Evolutionary conservation across 768 basidiomycete genomes (phyloP), one percentile per base, ranked within the genome.

Genomic region (Trametes cinnabarina): DNA sequence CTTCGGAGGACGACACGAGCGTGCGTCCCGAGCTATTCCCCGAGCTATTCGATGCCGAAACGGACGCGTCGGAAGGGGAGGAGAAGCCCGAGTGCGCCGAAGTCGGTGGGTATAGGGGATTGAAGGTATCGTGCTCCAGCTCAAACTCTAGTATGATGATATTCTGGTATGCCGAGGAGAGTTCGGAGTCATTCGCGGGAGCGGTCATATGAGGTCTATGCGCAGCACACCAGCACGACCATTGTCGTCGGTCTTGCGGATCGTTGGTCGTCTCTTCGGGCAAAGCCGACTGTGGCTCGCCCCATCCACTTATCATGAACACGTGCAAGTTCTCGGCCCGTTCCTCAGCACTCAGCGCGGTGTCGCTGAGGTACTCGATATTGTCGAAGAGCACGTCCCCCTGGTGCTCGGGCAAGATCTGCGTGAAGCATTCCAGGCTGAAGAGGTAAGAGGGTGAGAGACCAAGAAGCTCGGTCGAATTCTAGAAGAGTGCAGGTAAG

Each of bases 121-220:
- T 92, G 65, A 85, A 71, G 0, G 65, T 62, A 67, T 92, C 91
- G 28, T 75, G 71, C 67, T 91, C 90, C 22, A 91, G 77, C 68
- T 94, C 92, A 61, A 92, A 88, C 68, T 94, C 91, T 70, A 92
- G 78, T 23, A 91, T 76, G 61, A 91, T 81, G 47, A 87, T 67
- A 54, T 70, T 73, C 43, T 37, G 64, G 42, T 51, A 55, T 2
- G 54, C 67, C n/a, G 28, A 10, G 3, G 49, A 50, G 15, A 53
- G n/a, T 4, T 23, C 25, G 26, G 17, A 37, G n/a, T 44, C 42
- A 2, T 62, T 69, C 14, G 56, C 63, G 3, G 66, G 65, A 4
- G 65, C 60, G 0, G 61, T 57, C 65, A 68, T 65, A 19, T 73
- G 71, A 1, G 84, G 79, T 3, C 83, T 78, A 68, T 90, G 87